phyloP scores from a whole-genome alignment of 805 yeast genomes.

The Teunomyces lycoperdinae region DNA sequence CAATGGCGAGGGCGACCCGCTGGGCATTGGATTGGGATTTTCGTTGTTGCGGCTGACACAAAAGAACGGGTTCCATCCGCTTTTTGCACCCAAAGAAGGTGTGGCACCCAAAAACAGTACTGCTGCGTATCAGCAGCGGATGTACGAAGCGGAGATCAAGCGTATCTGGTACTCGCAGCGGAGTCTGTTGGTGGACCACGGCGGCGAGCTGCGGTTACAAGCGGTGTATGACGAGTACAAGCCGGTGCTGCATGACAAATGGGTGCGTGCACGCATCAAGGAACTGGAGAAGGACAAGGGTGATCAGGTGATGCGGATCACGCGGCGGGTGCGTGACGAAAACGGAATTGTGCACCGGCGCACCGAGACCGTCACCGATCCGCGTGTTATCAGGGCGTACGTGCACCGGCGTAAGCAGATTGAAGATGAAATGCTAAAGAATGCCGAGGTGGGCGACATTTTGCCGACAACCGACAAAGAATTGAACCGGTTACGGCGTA shows the following conservation, averaged over 20 bases:
- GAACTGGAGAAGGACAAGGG: slow-evolving; percentile 34
- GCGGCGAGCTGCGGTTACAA: slow-evolving; percentile 36
- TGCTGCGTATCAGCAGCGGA: slow-evolving; percentile 68
- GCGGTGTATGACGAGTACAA: slow-evolving; percentile 37
- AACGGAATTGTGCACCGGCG: slow-evolving; percentile 84
- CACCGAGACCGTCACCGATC: slow-evolving; percentile 76
- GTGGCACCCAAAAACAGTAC: slow-evolving; percentile 38
- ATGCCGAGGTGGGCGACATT: slow-evolving; percentile 68
- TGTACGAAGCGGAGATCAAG: slow-evolving; percentile 86
- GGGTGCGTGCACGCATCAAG: slow-evolving; percentile 31
- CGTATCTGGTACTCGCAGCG: slow-evolving; percentile 89
- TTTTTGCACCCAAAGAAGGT: slow-evolving; percentile 34
- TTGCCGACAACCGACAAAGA: slow-evolving; percentile 82
- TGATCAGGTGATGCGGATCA: slow-evolving; percentile 45
- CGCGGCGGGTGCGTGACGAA: slow-evolving; percentile 76
- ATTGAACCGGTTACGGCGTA: slow-evolving; percentile 71
- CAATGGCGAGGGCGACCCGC: slow-evolving; percentile 92
- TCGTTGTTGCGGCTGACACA: slow-evolving; percentile 88
- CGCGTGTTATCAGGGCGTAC: slow-evolving; percentile 83
- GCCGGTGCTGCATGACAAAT: slow-evolving; percentile 32
- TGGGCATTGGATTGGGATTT: slow-evolving; percentile 86
- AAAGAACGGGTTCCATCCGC: slow-evolving; percentile 80
- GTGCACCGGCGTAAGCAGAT: slow-evolving; percentile 65
- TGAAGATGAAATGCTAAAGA: slow-evolving; percentile 51
- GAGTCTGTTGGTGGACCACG: slow-evolving; percentile 45